Percentiles rank a stretch among this genome's conserved stretches.
Evolutionary conservation across 2,329 filamentous ascomycete genomes (phyloP).

Genomic region (Alternaria alternata): DNA sequence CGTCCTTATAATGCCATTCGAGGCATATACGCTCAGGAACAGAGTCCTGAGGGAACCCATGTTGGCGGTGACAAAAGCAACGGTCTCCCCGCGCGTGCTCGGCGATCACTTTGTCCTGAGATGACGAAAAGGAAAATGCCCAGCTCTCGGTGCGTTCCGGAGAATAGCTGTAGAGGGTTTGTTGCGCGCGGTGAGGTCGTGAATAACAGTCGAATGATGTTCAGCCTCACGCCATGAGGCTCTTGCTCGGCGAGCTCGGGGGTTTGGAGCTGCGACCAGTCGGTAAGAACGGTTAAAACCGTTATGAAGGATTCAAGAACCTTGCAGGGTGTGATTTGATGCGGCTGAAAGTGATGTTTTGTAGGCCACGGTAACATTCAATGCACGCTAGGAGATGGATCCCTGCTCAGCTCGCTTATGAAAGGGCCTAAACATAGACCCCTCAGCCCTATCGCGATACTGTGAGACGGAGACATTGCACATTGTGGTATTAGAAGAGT

Average conservation of each 20-base stretch:
- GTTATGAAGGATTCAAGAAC: constrained; percentile 7
- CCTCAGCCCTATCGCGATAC: constrained; percentile 15
- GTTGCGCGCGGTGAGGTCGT: constrained; percentile 6
- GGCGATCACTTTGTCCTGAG: constrained; percentile 11
- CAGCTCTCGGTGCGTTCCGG: constrained; percentile 3
- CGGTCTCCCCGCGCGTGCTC: constrained; percentile 7
- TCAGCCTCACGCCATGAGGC: constrained; percentile 19
- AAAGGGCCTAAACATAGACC: constrained; percentile 15
- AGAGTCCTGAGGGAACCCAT: constrained; percentile 45
- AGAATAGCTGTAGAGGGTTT: constrained; percentile 4
- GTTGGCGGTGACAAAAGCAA: constrained; percentile 16
- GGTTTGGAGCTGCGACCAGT: not conserved
- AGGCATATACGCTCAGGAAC: constrained; percentile 46
- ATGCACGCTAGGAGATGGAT: constrained; percentile 9
- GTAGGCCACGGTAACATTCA: constrained; percentile 17
- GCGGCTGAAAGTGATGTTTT: constrained; percentile 17
- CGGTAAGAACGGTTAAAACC: not conserved
- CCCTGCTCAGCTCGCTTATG: constrained; percentile 20
- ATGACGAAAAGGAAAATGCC: constrained; percentile 13
- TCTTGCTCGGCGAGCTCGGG: constrained; percentile 16
- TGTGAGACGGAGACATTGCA: constrained; percentile 2
- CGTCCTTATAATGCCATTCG: constrained; percentile 43
- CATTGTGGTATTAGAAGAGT: constrained; percentile 1
- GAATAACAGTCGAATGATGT: constrained; percentile 11
- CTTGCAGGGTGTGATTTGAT: constrained; percentile 18